phyloP scores from a whole-genome alignment of 148 eudicot species.

The Fagopyrum tataricum region DNA sequence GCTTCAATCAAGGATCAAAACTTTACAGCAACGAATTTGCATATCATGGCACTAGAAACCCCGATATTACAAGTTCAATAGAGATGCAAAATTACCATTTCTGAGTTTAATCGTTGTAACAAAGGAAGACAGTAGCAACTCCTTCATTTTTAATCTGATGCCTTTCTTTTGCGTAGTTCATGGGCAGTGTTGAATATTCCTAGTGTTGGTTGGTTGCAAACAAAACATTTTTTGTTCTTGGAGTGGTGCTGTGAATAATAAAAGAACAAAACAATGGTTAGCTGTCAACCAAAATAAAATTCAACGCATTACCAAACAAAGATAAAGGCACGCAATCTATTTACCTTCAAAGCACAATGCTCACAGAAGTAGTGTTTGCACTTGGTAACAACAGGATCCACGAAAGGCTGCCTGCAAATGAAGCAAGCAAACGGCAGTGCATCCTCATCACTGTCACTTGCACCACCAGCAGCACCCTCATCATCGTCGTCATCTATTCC shows the following conservation, averaged over 20 bases:
- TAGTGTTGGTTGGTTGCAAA: slow-evolving; percentile 69
- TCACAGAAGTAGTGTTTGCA: slow-evolving; percentile 94
- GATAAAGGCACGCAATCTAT: background rate
- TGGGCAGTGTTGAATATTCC: slow-evolving; percentile 81
- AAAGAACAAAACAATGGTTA: slow-evolving; percentile 12
- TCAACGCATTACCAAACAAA: background rate
- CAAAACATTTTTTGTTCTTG: slow-evolving; percentile 73
- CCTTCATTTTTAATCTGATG: slow-evolving; percentile 39
- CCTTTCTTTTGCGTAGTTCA: slow-evolving; percentile 66
- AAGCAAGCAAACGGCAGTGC: slow-evolving; percentile 79
- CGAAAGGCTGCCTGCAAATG: slow-evolving; percentile 77
- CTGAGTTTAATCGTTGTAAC: too few relatives aligned
- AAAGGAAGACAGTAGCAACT: too few relatives aligned
- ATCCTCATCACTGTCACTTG: slow-evolving; percentile 54
- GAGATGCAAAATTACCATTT: too few relatives aligned
- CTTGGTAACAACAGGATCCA: slow-evolving; percentile 78
- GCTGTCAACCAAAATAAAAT: background rate
- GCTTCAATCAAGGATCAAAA: too few relatives aligned
- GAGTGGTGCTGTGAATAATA: slow-evolving; percentile 65
- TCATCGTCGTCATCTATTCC: slow-evolving; percentile 45
- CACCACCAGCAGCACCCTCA: slow-evolving; percentile 20
- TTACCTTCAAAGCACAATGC: slow-evolving; percentile 83
- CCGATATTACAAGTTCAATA: too few relatives aligned
- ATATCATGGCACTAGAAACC: too few relatives aligned
- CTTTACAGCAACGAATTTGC: too few relatives aligned